Conservation (phyloP, 345 rosid genomes). For the Mangifera indica region DNA sequence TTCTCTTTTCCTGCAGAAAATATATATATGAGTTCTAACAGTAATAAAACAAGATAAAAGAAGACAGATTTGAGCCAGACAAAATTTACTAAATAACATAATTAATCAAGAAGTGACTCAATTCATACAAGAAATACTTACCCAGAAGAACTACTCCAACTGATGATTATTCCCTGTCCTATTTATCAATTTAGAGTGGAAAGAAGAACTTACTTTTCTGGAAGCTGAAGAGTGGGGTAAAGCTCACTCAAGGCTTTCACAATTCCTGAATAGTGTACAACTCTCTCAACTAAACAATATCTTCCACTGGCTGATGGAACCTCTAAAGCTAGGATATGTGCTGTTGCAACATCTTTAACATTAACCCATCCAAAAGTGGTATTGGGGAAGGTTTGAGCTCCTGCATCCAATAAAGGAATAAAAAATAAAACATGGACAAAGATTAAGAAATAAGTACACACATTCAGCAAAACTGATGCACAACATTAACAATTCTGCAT, state of each 20-base stretch:
- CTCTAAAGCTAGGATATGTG: conserved; percentile 86
- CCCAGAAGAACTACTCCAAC: neutral
- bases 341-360: conserved; percentile 83
- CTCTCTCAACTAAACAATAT: conserved; percentile 77
- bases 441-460: neutral
- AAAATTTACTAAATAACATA: neutral
- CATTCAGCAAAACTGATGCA: neutral
- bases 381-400: conserved; percentile 70
- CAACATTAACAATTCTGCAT: neutral
- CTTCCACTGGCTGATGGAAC: conserved; percentile 76
- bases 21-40: too few species aligned
- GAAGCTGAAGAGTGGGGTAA: conserved; percentile 69
- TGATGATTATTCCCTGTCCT: neutral
- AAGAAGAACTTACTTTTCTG: conserved; percentile 55
- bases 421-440: neutral
- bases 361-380: conserved; percentile 77
- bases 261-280: conserved; percentile 73
- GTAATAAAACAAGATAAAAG: too few species aligned
- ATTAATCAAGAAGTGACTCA: neutral
- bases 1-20: too few species aligned
- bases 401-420: conserved; percentile 31
- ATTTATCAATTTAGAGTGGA: neutral
- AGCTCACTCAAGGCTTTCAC: conserved; percentile 51
- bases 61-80: neutral
- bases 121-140: neutral